Base-by-base conservation (phyloP, 257 asterid genomes). In the Ligustrum vulgare region DNA sequence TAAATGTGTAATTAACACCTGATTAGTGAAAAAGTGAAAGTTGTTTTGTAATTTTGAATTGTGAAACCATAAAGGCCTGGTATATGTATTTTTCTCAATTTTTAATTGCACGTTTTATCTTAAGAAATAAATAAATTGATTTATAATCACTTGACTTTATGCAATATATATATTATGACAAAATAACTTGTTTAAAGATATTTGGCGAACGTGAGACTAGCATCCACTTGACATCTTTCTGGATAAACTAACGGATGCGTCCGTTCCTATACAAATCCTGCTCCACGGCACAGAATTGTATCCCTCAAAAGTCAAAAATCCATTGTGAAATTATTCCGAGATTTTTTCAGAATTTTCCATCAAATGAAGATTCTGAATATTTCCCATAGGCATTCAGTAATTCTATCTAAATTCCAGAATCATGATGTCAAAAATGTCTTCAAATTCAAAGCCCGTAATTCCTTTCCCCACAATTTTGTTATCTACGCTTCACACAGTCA, bases 161-260 rank as follows among this genome's bases (percentile, higher is more conserved):
- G n/a, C n/a, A n/a, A n/a, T n/a, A n/a, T n/a, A n/a, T n/a, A n/a
- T n/a, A 28, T 28, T 28, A 28, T 39, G 47, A 39, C 9, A 39
- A 39, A 39, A 39, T 10, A 9, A 39, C 47, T 10, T 39, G 15
- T 39, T 39, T 39, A 39, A 39, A 39, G 47, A 10, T 39, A 39
- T 39, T 39, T 39, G 13, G 47, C 12, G 47, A 39, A 39, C 47
- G 47, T 2, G 47, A 10, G 47, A 39, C 41, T 37, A 7, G 41
- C 9, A 39, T 39, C 47, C 54, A 45, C 16, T 45, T 12, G 20
- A 5, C 11, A n/a, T 54, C 64, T 2, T 64, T 75, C 71, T 75
- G 87, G 88, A 84, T 84, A 81, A 80, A 78, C 69, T 8, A 76
- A 75, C 74, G 49, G 73, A 75, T 63, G 73, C 43, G 78, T 70